Conservation (phyloP, 768 basidiomycete species). For the Imleria badia region DNA sequence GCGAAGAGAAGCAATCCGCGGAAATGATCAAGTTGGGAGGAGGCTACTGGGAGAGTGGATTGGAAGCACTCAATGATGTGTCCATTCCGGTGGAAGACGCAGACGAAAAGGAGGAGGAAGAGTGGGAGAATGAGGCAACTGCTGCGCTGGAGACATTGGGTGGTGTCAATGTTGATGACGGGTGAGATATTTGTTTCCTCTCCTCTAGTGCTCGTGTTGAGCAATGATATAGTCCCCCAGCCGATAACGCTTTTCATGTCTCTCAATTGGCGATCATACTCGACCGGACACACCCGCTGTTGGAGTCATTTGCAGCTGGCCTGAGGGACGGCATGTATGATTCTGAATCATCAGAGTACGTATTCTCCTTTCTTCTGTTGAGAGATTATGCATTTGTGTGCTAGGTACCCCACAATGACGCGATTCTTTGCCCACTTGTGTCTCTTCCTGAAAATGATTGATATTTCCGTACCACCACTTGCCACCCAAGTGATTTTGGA, state of each 20-base stretch:
- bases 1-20: constrained; percentile 75
- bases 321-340: constrained; percentile 52
- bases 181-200: constrained; percentile 41
- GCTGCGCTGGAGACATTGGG: constrained; percentile 57
- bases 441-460: constrained; percentile 83
- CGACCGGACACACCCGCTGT: constrained; percentile 60
- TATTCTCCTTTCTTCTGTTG: constrained; percentile 9
- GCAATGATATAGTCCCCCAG: constrained; percentile 43
- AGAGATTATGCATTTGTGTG: not conserved
- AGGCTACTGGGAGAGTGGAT: constrained; percentile 79
- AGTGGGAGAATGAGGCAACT: constrained; percentile 67
- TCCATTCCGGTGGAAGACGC: constrained; percentile 22
- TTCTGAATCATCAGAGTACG: constrained; percentile 56
- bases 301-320: constrained; percentile 66
- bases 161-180: constrained; percentile 59
- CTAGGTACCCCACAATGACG: constrained; percentile 67
- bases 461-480: constrained; percentile 65
- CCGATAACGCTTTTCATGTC: constrained; percentile 77
- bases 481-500: constrained; percentile 83
- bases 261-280: constrained; percentile 81
- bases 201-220: constrained; percentile 1
- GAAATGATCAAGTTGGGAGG: constrained; percentile 64
- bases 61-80: constrained; percentile 44
- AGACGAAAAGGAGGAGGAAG: constrained; percentile 45
- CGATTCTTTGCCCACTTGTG: constrained; percentile 95